phyloP scores from a whole-genome alignment of 306 rosid genomes.

The Vicia villosa region DNA sequence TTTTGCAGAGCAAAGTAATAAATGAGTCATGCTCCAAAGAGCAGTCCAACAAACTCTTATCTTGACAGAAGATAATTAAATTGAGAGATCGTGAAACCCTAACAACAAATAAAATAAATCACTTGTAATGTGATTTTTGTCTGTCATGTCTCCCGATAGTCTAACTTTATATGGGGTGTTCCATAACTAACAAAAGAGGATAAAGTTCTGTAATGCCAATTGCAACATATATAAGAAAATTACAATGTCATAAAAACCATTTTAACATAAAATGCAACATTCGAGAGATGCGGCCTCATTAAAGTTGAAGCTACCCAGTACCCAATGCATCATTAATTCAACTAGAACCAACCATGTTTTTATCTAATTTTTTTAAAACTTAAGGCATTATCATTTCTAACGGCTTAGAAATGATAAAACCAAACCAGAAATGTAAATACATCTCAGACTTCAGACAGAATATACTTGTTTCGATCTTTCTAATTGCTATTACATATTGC shows the following conservation, averaged over 20 bases:
- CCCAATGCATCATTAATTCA: constrained; percentile 3
- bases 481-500: constrained; percentile 5
- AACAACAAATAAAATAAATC: constrained; percentile 10
- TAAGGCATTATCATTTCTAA: neutral
- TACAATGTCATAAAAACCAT: neutral
- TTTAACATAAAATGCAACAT: neutral
- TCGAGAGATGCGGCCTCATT: constrained; percentile 5
- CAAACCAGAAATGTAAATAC: constrained; percentile 12
- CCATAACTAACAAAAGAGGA: too few relatives aligned
- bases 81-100: neutral
- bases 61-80: neutral
- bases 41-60: neutral
- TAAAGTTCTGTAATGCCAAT: neutral
- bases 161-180: too few relatives aligned
- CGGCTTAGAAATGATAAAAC: neutral
- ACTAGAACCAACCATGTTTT: neutral
- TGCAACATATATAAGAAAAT: neutral
- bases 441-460: constrained; percentile 6
- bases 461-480: constrained; percentile 7
- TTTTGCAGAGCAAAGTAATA: constrained; percentile 8
- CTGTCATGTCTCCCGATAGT: too few relatives aligned
- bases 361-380: neutral
- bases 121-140: neutral
- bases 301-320: constrained; percentile 5
- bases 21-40: constrained; percentile 4